Conservation (phyloP, 2,329 filamentous ascomycete genomes). For the Neofusicoccum parvum region DNA sequence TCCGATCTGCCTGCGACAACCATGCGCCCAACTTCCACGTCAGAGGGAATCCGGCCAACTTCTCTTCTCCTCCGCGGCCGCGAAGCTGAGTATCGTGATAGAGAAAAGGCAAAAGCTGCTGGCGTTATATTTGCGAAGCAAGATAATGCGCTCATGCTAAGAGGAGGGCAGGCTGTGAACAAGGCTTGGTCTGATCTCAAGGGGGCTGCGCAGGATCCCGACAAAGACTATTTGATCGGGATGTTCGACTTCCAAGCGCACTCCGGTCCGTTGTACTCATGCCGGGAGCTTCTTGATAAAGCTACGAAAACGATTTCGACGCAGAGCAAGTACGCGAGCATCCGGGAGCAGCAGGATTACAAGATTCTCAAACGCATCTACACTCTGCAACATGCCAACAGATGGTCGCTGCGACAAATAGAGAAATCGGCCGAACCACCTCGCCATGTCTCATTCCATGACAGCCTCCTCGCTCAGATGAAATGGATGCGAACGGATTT, state of each 20-base stretch:
- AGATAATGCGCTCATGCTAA: conserved; percentile 30
- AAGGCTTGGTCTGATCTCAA: conserved; percentile 47
- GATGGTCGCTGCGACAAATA: conserved; percentile 90
- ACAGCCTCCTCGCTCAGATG: conserved; percentile 85
- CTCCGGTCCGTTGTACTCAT: conserved; percentile 55
- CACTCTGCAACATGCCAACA: conserved; percentile 83
- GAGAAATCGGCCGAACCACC: conserved; percentile 81
- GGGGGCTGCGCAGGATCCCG: conserved; percentile 50
- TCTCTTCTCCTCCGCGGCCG: neutral
- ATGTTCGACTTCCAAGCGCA: conserved; percentile 62
- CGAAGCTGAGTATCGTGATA: conserved; percentile 32
- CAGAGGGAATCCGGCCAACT: conserved; percentile 1
- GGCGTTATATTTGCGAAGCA: conserved; percentile 79
- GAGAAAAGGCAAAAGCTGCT: conserved; percentile 65
- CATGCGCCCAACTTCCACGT: neutral
- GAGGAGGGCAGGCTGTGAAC: conserved; percentile 14
- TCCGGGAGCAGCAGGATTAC: conserved; percentile 85
- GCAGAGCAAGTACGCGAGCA: conserved; percentile 77
- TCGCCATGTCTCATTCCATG: conserved; percentile 77
- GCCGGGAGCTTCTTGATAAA: conserved; percentile 68
- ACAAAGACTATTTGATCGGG: conserved; percentile 63
- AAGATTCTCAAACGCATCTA: conserved; percentile 85
- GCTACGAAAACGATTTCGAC: conserved; percentile 91
- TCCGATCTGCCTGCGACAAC: conserved; percentile 19
- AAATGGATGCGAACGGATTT: conserved; percentile 99